Evolutionary conservation across 2,329 filamentous ascomycete genomes (phyloP).

Genomic region (Ophiocordyceps camponoti-saundersi): DNA sequence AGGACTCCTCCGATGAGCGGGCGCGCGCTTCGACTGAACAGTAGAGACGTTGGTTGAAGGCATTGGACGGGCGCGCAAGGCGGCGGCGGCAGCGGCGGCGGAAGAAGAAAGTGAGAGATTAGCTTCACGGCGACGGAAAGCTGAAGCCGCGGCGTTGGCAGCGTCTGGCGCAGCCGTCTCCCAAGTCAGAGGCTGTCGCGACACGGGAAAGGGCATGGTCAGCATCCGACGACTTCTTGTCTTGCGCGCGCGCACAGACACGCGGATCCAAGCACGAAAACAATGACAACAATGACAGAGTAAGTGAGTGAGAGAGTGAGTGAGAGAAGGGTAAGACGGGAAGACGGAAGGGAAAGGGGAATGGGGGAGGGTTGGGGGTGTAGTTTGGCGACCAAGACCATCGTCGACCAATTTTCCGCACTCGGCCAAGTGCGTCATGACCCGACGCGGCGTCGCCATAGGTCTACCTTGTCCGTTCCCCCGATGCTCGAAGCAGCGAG

Average conservation of each 20-base stretch:
- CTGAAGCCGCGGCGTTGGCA: slow-evolving; percentile 64
- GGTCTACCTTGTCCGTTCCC: too few species aligned
- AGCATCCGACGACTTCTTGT: background rate
- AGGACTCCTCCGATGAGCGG: slow-evolving; percentile 50
- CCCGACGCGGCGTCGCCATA: background rate
- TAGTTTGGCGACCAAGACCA: background rate
- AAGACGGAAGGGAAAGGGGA: background rate
- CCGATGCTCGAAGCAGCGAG: background rate
- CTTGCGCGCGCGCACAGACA: background rate
- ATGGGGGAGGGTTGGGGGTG: background rate
- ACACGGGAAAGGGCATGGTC: slow-evolving; percentile 1
- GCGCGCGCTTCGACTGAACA: slow-evolving; percentile 63
- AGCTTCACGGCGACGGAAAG: slow-evolving; percentile 54
- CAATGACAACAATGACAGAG: background rate
- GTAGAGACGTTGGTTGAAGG: slow-evolving; percentile 66
- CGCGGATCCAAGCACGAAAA: background rate
- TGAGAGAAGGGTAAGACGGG: background rate
- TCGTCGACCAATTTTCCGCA: background rate
- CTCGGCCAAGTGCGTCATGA: slow-evolving; percentile 1
- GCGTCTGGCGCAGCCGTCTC: slow-evolving; percentile 55
- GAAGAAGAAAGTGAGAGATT: slow-evolving; percentile 52
- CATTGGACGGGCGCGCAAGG: slow-evolving; percentile 60
- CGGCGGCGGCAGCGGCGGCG: slow-evolving; percentile 64
- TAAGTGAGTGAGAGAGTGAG: background rate
- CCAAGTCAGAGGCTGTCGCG: slow-evolving; percentile 42